Evolutionary conservation across 202 grass and related monocot genomes (phyloP).

Genomic region (Panicum hallii): DNA sequence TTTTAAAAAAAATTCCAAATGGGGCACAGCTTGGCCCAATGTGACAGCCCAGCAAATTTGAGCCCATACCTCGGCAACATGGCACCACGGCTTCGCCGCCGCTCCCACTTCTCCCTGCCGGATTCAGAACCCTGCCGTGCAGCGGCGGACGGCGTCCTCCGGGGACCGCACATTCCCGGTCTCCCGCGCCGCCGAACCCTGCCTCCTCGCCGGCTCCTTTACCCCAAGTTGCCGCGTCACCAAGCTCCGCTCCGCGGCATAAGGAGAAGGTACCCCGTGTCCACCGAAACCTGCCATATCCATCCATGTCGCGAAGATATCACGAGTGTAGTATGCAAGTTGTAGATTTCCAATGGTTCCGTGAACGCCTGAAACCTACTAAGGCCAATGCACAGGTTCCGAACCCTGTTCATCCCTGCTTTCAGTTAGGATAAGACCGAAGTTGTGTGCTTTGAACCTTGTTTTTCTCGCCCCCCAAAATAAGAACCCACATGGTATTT

Average conservation of each 20-base stretch:
- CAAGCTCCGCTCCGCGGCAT: neutral
- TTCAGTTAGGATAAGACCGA: slow-evolving; percentile 3
- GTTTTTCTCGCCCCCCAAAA: neutral
- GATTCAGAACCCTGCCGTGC: no score
- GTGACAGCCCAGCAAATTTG: neutral
- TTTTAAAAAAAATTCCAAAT: no score
- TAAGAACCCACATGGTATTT: neutral
- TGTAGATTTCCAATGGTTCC: neutral
- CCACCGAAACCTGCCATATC: neutral
- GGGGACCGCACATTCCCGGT: neutral
- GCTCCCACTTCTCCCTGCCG: neutral
- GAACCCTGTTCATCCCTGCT: neutral
- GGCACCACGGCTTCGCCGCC: no score
- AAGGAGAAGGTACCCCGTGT: slow-evolving; percentile 9
- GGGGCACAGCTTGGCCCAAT: neutral
- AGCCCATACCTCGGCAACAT: neutral
- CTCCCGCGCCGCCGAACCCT: neutral
- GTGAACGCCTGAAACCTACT: neutral
- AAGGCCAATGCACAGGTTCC: neutral
- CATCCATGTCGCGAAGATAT: neutral
- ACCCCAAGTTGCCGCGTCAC: neutral
- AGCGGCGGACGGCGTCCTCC: neutral
- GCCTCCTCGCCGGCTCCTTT: neutral
- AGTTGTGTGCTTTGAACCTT: neutral
- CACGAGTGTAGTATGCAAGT: neutral